Evolutionary conservation across 2,329 filamentous ascomycete species (phyloP).

Genomic region (Beauveria medogensis): DNA sequence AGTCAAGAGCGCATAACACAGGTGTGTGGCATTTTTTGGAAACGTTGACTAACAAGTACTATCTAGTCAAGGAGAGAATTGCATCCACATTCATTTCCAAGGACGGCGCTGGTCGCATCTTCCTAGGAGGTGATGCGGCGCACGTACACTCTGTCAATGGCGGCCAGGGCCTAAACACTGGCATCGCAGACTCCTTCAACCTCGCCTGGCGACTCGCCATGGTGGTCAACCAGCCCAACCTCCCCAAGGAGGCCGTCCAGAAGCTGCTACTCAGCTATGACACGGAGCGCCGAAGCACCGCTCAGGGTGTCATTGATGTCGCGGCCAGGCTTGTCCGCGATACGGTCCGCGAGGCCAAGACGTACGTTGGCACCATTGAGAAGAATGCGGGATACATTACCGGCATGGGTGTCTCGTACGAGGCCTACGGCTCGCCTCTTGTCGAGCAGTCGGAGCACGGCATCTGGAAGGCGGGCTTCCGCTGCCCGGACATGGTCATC

Average conservation of each 20-base stretch:
- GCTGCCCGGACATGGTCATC: constrained; percentile 30
- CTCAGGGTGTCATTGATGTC: constrained; percentile 37
- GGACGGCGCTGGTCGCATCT: constrained; percentile 34
- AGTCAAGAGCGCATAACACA: constrained; percentile 4
- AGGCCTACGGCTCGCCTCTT: constrained; percentile 25
- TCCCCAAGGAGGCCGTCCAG: constrained; percentile 16
- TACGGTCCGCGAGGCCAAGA: constrained; percentile 33
- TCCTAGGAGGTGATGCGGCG: constrained; percentile 48
- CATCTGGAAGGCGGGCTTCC: constrained; percentile 30
- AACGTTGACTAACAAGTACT: not conserved
- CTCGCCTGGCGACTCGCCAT: constrained; percentile 43
- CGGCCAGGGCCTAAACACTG: constrained; percentile 51
- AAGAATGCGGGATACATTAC: constrained; percentile 41
- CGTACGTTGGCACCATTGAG: constrained; percentile 39
- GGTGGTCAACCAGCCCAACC: constrained; percentile 18
- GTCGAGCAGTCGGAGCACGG: constrained; percentile 24
- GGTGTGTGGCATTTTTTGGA: too few relatives aligned
- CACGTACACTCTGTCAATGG: constrained; percentile 50
- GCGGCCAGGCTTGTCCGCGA: constrained; percentile 38
- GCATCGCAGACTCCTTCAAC: constrained; percentile 47
- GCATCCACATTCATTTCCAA: constrained; percentile 31
- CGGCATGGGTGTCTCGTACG: constrained; percentile 36
- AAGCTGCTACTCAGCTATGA: constrained; percentile 35
- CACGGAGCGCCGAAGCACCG: constrained; percentile 33
- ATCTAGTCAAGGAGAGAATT: constrained; percentile 31